phyloP scores from a whole-genome alignment of 345 rosid species.

The Hibiscus tridactylites region DNA sequence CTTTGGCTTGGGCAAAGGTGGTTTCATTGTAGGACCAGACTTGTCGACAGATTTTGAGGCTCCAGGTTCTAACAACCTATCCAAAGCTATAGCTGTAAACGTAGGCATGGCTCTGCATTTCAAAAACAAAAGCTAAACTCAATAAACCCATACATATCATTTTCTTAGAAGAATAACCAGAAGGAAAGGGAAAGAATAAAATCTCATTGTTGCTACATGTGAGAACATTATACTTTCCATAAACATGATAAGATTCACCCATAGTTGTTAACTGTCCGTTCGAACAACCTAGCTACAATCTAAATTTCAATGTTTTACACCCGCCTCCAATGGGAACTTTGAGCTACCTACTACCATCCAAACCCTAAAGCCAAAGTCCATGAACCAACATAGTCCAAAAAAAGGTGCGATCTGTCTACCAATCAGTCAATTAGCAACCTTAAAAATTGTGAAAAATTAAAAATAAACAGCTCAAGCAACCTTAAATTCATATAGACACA shows the following conservation, averaged over 20 bases:
- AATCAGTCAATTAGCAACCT: neutral
- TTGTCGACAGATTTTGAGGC: slow-evolving; percentile 38
- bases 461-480: neutral
- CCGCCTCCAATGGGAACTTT: neutral
- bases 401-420: no score
- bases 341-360: neutral
- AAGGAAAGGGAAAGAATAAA: neutral
- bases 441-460: neutral
- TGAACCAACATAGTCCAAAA: neutral
- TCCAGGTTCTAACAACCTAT: slow-evolving; percentile 55
- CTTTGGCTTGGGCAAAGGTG: slow-evolving; percentile 18
- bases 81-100: slow-evolving; percentile 57
- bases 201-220: neutral
- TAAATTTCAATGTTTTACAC: neutral
- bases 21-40: slow-evolving; percentile 22
- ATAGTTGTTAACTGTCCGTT: neutral
- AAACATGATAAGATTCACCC: neutral
- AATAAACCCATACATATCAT: neutral
- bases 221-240: neutral
- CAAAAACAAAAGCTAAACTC: slow-evolving; percentile 5
- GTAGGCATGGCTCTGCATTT: slow-evolving; percentile 63
- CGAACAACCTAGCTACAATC: neutral
- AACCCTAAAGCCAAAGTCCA: neutral
- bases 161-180: neutral
- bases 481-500: neutral